Conservation (phyloP, 2,329 filamentous ascomycete genomes). For the Colletotrichum gloeosporioides region DNA sequence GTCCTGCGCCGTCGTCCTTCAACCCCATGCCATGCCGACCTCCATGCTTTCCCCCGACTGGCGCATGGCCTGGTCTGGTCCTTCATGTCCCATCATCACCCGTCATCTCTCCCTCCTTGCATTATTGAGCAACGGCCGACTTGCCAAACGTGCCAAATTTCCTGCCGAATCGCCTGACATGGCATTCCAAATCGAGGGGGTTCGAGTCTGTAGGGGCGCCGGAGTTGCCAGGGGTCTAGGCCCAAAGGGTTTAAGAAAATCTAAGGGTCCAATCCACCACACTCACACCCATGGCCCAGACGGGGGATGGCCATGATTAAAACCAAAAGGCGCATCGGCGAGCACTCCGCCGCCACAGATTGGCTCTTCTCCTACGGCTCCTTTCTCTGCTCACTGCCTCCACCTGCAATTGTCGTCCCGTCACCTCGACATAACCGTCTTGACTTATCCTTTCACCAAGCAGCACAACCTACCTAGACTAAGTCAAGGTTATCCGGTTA, state of each 20-base stretch:
- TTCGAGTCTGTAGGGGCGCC: neutral
- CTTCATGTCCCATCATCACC: neutral
- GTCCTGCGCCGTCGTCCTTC: neutral
- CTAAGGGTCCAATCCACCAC: constrained; percentile 15
- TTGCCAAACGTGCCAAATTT: neutral
- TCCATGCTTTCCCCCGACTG: neutral
- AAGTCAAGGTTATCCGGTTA: neutral
- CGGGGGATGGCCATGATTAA: neutral
- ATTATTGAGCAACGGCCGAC: neutral
- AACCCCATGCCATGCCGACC: neutral
- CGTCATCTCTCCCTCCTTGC: neutral
- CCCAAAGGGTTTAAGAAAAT: neutral
- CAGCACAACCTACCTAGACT: neutral
- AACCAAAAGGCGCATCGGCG: neutral
- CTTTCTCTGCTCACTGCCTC: neutral
- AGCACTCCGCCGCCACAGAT: neutral
- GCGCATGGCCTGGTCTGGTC: neutral
- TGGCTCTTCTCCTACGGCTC: neutral
- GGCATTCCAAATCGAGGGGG: constrained; percentile 4
- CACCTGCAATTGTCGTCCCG: neutral
- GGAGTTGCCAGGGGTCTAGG: neutral
- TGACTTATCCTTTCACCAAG: neutral
- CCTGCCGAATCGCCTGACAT: neutral
- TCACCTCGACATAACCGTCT: neutral
- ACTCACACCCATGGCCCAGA: neutral